These are phyloP conservation scores for Seiridium cupressi DNA, from an alignment of 2,329 filamentous ascomycete genomes.

Conservation along the genomic window DNA sequence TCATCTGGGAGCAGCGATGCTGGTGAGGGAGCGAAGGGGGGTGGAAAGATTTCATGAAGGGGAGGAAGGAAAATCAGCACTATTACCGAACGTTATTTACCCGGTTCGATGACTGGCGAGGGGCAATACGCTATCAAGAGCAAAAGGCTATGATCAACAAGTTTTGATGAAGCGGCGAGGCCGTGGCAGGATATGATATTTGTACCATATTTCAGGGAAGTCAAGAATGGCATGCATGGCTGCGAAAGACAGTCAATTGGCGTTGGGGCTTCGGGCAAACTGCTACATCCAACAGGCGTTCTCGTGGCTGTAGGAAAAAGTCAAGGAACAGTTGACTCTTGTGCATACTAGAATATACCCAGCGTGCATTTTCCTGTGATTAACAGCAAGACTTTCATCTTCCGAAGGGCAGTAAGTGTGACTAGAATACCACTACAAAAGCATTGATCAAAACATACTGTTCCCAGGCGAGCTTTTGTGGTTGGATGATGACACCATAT, in stretches of 20 bases:
- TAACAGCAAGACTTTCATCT: neutral
- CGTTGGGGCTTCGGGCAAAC: neutral
- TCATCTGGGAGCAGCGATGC: neutral
- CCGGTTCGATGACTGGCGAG: too few relatives aligned
- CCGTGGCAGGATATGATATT: neutral
- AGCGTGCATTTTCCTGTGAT: slow-evolving; percentile 27
- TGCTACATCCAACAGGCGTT: slow-evolving; percentile 6
- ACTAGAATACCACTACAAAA: neutral
- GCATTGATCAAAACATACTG: too few relatives aligned
- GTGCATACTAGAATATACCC: slow-evolving; percentile 28
- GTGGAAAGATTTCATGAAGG: neutral
- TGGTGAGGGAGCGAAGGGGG: neutral
- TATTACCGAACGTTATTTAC: too few relatives aligned
- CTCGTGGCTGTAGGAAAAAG: slow-evolving; percentile 6
- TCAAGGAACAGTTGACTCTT: slow-evolving; percentile 1
- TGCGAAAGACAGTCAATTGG: neutral
- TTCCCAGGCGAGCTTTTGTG: too few relatives aligned
- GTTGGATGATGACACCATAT: neutral
- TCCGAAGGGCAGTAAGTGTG: neutral
- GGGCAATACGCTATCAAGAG: too few relatives aligned
- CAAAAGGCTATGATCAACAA: too few relatives aligned
- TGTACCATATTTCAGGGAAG: neutral
- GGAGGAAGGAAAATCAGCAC: too few relatives aligned
- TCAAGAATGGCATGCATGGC: slow-evolving; percentile 9
- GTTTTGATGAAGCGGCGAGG: too few relatives aligned